These are phyloP conservation scores for Wickerhamomyces chambardii DNA, from an alignment of 805 yeast species.

Conservation along the genomic window DNA sequence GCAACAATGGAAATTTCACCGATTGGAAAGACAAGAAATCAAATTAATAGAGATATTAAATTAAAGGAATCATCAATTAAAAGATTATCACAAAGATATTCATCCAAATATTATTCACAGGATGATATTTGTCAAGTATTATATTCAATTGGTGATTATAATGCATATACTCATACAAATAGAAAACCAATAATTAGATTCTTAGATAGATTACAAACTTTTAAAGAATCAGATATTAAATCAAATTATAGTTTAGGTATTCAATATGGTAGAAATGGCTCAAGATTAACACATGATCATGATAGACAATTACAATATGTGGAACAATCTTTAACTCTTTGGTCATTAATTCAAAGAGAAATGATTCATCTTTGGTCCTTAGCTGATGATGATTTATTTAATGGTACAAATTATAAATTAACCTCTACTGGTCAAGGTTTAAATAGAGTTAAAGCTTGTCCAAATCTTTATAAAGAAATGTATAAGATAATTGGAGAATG, in stretches of 20 bases:
- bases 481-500: slow-evolving; percentile 58
- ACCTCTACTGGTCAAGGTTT: slow-evolving; percentile 77
- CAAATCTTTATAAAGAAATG: slow-evolving; percentile 61
- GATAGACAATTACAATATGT: slow-evolving; percentile 68
- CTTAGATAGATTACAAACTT: slow-evolving; percentile 38
- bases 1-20: slow-evolving; percentile 67
- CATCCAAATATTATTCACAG: slow-evolving; percentile 29
- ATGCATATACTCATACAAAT: slow-evolving; percentile 62
- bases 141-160: slow-evolving; percentile 74
- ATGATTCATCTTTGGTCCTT: slow-evolving; percentile 71
- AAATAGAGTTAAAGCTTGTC: slow-evolving; percentile 69
- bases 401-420: slow-evolving; percentile 43
- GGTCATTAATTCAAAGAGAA: slow-evolving; percentile 74
- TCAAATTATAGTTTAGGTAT: slow-evolving; percentile 47
- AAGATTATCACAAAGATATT: slow-evolving; percentile 39
- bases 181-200: slow-evolving; percentile 59
- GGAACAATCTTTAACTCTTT: slow-evolving; percentile 60
- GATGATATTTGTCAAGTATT: slow-evolving; percentile 66
- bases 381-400: slow-evolving; percentile 65
- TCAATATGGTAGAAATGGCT: slow-evolving; percentile 55
- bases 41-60: slow-evolving; percentile 51
- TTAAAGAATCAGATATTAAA: slow-evolving; percentile 34
- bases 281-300: slow-evolving; percentile 68
- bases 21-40: slow-evolving; percentile 41
- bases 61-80: slow-evolving; percentile 67